Evolutionary conservation across 768 basidiomycete species (phyloP).

Genomic region (Piloderma croceum): DNA sequence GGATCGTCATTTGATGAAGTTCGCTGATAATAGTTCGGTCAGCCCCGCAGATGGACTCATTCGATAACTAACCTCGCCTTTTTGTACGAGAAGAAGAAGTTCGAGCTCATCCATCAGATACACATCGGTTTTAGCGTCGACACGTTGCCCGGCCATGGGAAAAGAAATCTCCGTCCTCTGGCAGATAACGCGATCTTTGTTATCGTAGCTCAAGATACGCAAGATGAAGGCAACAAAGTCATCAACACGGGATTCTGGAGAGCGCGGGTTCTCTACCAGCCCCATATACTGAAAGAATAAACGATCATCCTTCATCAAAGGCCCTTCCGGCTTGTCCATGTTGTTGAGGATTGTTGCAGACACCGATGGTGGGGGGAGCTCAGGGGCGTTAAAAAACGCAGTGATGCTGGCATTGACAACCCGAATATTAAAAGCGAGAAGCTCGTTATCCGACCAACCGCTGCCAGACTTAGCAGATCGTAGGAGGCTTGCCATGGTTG

Average conservation of each 20-base stretch:
- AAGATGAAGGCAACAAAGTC: slow-evolving; percentile 28
- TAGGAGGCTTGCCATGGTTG: slow-evolving; percentile 22
- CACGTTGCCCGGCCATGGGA: slow-evolving; percentile 23
- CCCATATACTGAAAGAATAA: slow-evolving; percentile 2
- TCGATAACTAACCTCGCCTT: slow-evolving; percentile 15
- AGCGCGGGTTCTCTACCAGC: background rate
- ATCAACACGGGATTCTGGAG: slow-evolving; percentile 18
- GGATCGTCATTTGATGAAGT: slow-evolving; percentile 16
- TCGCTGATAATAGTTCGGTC: background rate
- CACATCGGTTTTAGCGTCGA: slow-evolving; percentile 24
- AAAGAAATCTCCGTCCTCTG: slow-evolving; percentile 22
- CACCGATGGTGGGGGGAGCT: slow-evolving; percentile 1
- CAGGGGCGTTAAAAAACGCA: slow-evolving; percentile 19
- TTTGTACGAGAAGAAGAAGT: slow-evolving; percentile 23
- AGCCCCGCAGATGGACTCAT: background rate
- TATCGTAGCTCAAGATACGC: slow-evolving; percentile 20
- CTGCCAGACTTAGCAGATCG: slow-evolving; percentile 24
- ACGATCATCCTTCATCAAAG: background rate
- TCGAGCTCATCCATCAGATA: slow-evolving; percentile 24
- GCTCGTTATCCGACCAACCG: slow-evolving; percentile 25
- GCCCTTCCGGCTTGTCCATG: background rate
- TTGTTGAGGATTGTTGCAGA: slow-evolving; percentile 1
- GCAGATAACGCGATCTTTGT: slow-evolving; percentile 7
- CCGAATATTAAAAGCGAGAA: slow-evolving; percentile 23
- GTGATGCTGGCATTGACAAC: slow-evolving; percentile 11